Conservation (phyloP, 1,284 basidiomycete species). For the Clitocybe nebularis region DNA sequence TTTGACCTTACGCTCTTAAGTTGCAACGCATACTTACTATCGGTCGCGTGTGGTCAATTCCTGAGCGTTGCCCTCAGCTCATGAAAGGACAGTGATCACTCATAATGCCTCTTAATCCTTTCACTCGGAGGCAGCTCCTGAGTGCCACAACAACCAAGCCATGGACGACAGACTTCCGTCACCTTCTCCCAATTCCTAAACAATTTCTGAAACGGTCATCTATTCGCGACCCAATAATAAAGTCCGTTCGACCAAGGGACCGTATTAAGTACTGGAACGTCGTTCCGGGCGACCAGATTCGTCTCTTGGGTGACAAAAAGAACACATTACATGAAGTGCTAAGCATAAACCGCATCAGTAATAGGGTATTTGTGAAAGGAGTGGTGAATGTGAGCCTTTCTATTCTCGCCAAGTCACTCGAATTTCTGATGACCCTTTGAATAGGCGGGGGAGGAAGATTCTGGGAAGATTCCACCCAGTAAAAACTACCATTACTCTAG, state of each 20-base stretch:
- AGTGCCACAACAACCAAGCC: conserved; percentile 45
- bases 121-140: conserved; percentile 40
- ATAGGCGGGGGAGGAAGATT: conserved; percentile 25
- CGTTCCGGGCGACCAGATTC: conserved; percentile 77
- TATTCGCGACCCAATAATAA: conserved; percentile 35
- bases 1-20: no score
- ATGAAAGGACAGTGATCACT: no score
- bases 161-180: conserved; percentile 63
- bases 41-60: no score
- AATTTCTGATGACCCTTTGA: conserved; percentile 2
- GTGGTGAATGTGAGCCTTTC: conserved; percentile 37
- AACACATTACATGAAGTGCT: conserved; percentile 62
- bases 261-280: conserved; percentile 84
- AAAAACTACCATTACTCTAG: conserved; percentile 71
- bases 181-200: conserved; percentile 56
- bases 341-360: conserved; percentile 68
- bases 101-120: conserved; percentile 29
- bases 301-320: conserved; percentile 60
- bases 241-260: conserved; percentile 57
- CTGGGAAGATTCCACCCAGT: conserved; percentile 25
- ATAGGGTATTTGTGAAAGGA: conserved; percentile 66
- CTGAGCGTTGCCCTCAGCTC: no score
- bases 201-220: conserved; percentile 32
- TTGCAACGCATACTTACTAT: no score
- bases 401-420: not conserved